Evolutionary conservation across 192 early-diverging fungal genomes (phyloP), one percentile per base, ranked within the genome.

Genomic region (Dissophora ornata): DNA sequence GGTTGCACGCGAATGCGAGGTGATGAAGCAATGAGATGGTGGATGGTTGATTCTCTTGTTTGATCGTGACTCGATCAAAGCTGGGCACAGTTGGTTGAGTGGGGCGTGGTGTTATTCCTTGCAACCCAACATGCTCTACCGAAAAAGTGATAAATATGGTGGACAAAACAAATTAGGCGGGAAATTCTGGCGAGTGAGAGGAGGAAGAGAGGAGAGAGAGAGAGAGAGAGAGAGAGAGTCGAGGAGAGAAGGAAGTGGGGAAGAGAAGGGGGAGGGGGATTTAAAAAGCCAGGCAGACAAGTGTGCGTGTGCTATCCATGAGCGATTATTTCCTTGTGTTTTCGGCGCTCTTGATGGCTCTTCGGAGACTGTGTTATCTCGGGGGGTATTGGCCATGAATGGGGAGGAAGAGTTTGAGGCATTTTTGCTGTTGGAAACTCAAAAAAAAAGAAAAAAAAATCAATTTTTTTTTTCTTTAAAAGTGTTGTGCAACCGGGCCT

Each of bases 81-180:
- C n/a, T n/a, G n/a, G n/a, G n/a, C n/a, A 38, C 7, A 12, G 36
- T 38, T 38, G 36, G 12, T 38, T 12, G 36, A 38, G 36, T 38
- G 64, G 67, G 67, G 67, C 67, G 57, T 60, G 21, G 38, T 59
- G 67, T 69, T 69, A 67, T 67, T 67, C 53, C 4, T 36, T 52
- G 50, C 25, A 21, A 47, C 36, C 67, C 67, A 59, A 69, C 67
- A 69, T 69, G 57, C 56, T 57, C 50, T 40, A 51, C 18, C 49
- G 36, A 34, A n/a, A n/a, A n/a, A n/a, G 55, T 18, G 38, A 50
- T 3, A 21, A 54, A 9, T 48, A 29, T 11, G 55, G 38, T 46
- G 18, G 53, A 15, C 30, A 29, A 45, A 34, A 28, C 28, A 49
- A 32, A 40, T 6, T 29, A 19, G 25, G 4, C 29, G 29, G 26